Conservation (phyloP, 495 filamentous ascomycete genomes). For the Neurospora sp. region DNA sequence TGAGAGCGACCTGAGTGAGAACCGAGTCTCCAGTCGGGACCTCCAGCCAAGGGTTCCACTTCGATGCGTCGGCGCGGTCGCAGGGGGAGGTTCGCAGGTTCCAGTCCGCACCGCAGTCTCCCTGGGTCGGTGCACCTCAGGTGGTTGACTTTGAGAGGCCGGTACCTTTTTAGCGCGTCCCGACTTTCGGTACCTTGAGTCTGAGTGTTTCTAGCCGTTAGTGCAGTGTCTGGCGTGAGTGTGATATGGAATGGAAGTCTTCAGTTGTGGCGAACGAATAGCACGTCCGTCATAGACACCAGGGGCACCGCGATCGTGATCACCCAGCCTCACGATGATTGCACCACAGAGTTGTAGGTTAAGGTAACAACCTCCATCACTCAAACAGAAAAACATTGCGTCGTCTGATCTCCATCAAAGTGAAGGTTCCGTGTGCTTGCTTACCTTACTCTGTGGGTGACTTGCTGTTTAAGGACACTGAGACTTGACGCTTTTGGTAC, state of each 20-base stretch:
- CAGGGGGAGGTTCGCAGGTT: background rate
- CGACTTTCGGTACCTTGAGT: background rate
- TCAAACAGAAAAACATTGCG: background rate
- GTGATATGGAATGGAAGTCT: background rate
- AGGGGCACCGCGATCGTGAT: background rate
- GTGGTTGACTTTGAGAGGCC: background rate
- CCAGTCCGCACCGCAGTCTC: background rate
- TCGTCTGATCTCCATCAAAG: background rate
- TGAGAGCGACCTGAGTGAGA: background rate
- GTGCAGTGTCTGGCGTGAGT: background rate
- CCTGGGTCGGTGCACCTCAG: background rate
- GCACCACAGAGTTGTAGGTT: background rate
- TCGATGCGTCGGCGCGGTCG: background rate
- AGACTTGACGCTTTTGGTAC: background rate
- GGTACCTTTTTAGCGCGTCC: background rate
- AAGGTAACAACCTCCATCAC: background rate
- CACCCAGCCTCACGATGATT: background rate
- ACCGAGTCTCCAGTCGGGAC: background rate
- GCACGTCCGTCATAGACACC: background rate
- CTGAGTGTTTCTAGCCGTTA: background rate
- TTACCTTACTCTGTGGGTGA: background rate
- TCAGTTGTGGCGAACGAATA: background rate
- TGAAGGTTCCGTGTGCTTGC: background rate
- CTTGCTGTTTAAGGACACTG: background rate
- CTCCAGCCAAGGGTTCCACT: background rate